Evolutionary conservation across 2,329 filamentous ascomycete genomes (phyloP).

Genomic region (Scytalidium sp.): DNA sequence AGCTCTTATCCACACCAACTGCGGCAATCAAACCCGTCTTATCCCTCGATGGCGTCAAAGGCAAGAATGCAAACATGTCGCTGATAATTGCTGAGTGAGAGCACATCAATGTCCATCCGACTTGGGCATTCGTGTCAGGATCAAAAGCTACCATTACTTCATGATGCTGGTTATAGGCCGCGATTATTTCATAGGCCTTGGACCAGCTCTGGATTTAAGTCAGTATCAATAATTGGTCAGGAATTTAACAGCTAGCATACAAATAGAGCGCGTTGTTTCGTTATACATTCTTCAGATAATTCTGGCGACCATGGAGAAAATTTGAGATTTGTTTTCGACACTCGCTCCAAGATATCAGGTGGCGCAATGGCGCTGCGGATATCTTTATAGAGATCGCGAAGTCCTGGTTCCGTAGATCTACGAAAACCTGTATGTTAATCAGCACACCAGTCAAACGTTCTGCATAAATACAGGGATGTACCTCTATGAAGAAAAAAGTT

Average conservation of each 20-base stretch:
- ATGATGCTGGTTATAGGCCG: slow-evolving; percentile 31
- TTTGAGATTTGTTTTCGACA: slow-evolving; percentile 30
- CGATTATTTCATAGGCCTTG: slow-evolving; percentile 33
- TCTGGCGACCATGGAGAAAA: slow-evolving; percentile 33
- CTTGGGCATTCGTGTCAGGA: slow-evolving; percentile 29
- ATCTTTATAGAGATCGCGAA: slow-evolving; percentile 37
- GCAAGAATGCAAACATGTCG: slow-evolving; percentile 37
- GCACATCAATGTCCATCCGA: slow-evolving; percentile 44
- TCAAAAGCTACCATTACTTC: slow-evolving; percentile 40
- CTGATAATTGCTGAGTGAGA: slow-evolving; percentile 27
- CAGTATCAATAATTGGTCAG: not conserved
- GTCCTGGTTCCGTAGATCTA: slow-evolving; percentile 13
- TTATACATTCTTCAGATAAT: slow-evolving; percentile 35
- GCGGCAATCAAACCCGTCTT: slow-evolving; percentile 41
- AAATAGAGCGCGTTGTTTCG: slow-evolving; percentile 36
- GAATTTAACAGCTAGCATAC: slow-evolving; percentile 20
- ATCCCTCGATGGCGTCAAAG: slow-evolving; percentile 30
- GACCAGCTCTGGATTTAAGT: slow-evolving; percentile 34
- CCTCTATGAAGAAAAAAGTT: slow-evolving; percentile 37
- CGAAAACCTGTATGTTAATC: slow-evolving; percentile 15
- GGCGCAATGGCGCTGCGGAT: slow-evolving; percentile 33
- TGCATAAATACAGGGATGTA: slow-evolving; percentile 24
- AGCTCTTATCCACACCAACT: slow-evolving; percentile 37
- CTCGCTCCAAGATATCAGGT: slow-evolving; percentile 31
- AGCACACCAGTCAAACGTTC: slow-evolving; percentile 13